Evolutionary conservation across 2,329 filamentous ascomycete species (phyloP), one percentile per base, ranked within the genome.

Genomic region (Metarhizium rileyi): DNA sequence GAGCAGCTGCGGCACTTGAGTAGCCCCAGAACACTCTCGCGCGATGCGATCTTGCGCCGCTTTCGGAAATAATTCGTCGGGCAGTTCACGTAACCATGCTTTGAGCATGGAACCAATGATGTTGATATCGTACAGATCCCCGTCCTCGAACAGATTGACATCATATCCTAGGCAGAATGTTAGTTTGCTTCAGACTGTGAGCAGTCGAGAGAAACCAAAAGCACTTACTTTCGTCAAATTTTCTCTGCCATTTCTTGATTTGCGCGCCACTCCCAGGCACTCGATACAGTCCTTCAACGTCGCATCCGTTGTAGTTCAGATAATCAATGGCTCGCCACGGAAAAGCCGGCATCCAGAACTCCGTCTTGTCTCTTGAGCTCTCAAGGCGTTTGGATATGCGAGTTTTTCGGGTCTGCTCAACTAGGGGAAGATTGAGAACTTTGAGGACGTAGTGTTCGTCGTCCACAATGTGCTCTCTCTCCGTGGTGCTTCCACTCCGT

Each of bases 271-370:
- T 94, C 25, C 91, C 91, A 12, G 91, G 90, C 40, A 97, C 86
- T 51, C 91, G 83, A 64, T 97, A 97, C 3, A 97, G 74, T 3
- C 91, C 91, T 67, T 96, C 91, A 36, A 95, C 88, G 61, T 96
- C 90, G 58, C 87, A 93, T 36, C 89, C 89, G 63, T 93, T 94
- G 68, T 90, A 93, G 66, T 96, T 96, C 47, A 97, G 74, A 64
- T 95, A 96, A 69, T 97, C 91, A 56, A 97, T 96, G 51, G 90
- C 94, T 55, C 91, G 79, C 86, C 91, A 96, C 0, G 91, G 90
- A 51, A 97, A 84, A 6, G 90, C 87, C 12, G 91, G 91, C 90
- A 97, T 95, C 91, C 91, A 97, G 63, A 94, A 97, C 62, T 96
- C 91, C 0, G 91, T 97, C 74, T 96, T 96, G 63, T 97, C 91